Conservation (phyloP, 495 filamentous ascomycete species). For the Hypoxylon cercidicola region DNA sequence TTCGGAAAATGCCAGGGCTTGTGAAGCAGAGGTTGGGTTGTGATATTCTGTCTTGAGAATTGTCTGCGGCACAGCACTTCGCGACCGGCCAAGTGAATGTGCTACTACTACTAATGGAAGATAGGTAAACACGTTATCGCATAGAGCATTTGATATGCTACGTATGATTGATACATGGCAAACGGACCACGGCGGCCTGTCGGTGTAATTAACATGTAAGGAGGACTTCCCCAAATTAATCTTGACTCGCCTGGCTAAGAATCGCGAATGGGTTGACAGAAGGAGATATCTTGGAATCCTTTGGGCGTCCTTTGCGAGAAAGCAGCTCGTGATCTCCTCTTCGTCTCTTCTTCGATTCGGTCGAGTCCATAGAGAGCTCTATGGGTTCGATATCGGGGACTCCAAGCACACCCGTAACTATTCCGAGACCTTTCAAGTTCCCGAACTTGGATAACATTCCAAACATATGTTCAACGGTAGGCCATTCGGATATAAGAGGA, state of each 20-base stretch:
- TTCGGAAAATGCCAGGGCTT: background rate
- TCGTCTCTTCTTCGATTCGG: conserved; percentile 9
- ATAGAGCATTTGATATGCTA: background rate
- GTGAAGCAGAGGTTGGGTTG: background rate
- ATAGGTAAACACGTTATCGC: background rate
- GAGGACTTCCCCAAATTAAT: conserved; percentile 9
- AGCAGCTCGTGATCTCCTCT: conserved; percentile 10
- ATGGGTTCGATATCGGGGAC: conserved; percentile 9
- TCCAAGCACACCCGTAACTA: conserved; percentile 35
- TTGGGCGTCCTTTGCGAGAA: conserved; percentile 12
- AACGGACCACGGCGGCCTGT: background rate
- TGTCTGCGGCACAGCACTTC: background rate
- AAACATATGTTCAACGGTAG: conserved; percentile 36
- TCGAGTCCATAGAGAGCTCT: conserved; percentile 2
- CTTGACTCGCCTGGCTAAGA: conserved; percentile 32
- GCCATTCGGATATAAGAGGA: conserved; percentile 42
- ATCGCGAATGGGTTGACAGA: conserved; percentile 39
- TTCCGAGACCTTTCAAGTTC: conserved; percentile 15
- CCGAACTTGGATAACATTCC: conserved; percentile 19
- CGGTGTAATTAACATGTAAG: background rate
- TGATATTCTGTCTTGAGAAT: background rate
- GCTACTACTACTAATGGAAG: background rate
- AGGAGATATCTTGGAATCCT: conserved; percentile 9
- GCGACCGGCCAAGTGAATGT: background rate
- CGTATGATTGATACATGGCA: too few relatives aligned